Percentiles rank a stretch among this genome's conserved stretches.
Conservation (phyloP, 2,329 filamentous ascomycete genomes). For the Scleromitrula shiraiana region DNA sequence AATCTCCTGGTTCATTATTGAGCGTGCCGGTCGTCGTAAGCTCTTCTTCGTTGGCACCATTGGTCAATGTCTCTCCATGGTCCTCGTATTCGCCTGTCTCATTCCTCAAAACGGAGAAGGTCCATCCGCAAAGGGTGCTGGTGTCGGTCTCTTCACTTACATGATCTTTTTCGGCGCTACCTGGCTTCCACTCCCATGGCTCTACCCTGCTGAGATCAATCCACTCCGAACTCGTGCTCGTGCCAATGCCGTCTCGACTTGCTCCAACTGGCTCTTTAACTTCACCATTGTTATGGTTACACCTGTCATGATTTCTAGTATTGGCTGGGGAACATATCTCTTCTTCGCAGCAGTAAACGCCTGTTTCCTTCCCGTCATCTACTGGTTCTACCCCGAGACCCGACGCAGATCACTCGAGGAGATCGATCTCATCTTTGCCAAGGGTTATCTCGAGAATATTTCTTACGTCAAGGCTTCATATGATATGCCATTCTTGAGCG, state of each 20-base stretch:
- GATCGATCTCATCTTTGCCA: slow-evolving; percentile 60
- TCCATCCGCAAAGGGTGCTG: slow-evolving; percentile 30
- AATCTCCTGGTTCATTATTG: slow-evolving; percentile 43
- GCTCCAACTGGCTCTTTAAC: slow-evolving; percentile 45
- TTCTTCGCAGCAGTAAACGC: slow-evolving; percentile 34
- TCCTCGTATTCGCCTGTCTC: slow-evolving; percentile 38
- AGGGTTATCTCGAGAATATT: slow-evolving; percentile 50
- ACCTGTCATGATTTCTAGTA: slow-evolving; percentile 31
- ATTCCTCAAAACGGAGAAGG: slow-evolving; percentile 27
- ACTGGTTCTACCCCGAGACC: slow-evolving; percentile 41
- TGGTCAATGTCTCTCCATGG: slow-evolving; percentile 59
- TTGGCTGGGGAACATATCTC: slow-evolving; percentile 31
- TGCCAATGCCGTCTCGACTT: slow-evolving; percentile 56
- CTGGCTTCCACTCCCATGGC: slow-evolving; percentile 54
- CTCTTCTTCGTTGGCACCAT: slow-evolving; percentile 64
- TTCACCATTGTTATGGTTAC: slow-evolving; percentile 41
- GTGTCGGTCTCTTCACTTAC: slow-evolving; percentile 53
- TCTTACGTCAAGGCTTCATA: slow-evolving; percentile 51
- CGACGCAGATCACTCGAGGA: slow-evolving; percentile 53
- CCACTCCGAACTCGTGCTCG: slow-evolving; percentile 52
- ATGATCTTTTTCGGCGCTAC: slow-evolving; percentile 53
- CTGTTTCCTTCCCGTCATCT: slow-evolving; percentile 33
- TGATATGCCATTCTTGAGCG: slow-evolving; percentile 45
- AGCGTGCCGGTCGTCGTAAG: slow-evolving; percentile 57
- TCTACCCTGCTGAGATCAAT: slow-evolving; percentile 54